Base-by-base conservation (phyloP, 257 asterid genomes). In the Orobanche coerulescens region DNA sequence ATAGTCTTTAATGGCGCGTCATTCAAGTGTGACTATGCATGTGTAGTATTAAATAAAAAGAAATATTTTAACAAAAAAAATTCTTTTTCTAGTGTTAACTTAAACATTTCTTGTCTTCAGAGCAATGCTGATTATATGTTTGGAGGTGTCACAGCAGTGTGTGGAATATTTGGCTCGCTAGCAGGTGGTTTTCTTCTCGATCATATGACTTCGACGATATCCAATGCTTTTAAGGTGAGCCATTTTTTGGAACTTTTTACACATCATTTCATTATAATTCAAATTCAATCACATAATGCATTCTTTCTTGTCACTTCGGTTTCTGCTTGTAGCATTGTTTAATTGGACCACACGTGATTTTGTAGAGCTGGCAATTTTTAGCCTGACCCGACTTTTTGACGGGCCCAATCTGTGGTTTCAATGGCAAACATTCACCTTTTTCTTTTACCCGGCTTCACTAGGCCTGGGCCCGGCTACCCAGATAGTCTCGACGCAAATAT, bases 161-260 rank as follows among this genome's bases (percentile, higher is more conserved):
- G 88, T 65, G 98, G 98, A 48, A 70, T 93, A 75, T 26, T 93
- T 12, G 98, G 98, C 68, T 76, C 98, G n/a, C n/a, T 93, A 59
- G 89, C 88, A 4, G 98, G 98, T 36, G 98, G 97, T 68, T 68
- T 73, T 34, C 31, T 81, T 69, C 87, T 93, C 23, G 98, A 93
- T 71, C 78, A 20, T 36, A 78, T 93, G 79, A 72, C 73, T 55
- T 81, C 95, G 68, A 89, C 97, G 1, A 65, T 93, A 70, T 31
- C 84, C 57, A 93, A 86, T 81, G 97, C 98, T 58, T 93, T 93
- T 73, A 93, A 86, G 95, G 98, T 84, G 73, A 24, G 51, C 31
- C 52, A 57, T 52, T 52, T 12, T 12, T 26, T 26, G 15, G 31
- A 9, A 61, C 44, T 23, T 66, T 8, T 20, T 52, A n/a, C 51